Evolutionary conservation across 73 alveolate species (phyloP).

Genomic region (Paramecium bursaria): DNA sequence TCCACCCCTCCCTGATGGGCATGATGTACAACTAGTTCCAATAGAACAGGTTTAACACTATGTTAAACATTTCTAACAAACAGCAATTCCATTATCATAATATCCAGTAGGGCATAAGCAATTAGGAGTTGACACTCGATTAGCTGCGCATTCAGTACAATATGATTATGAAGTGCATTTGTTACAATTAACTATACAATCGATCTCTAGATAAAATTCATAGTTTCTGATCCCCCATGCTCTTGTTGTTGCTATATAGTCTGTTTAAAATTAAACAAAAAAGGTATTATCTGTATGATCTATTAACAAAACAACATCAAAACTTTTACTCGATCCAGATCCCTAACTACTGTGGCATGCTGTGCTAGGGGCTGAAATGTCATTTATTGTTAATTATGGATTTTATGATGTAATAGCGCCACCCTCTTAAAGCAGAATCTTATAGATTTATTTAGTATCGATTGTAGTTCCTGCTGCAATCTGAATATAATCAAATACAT

Average conservation of each 20-base stretch:
- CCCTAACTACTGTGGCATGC: background rate
- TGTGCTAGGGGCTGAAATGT: background rate
- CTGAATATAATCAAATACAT: background rate
- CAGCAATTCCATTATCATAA: slow-evolving; percentile 18
- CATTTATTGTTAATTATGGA: background rate
- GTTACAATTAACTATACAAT: background rate
- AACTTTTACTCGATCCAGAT: background rate
- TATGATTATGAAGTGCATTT: background rate
- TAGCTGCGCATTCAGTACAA: background rate
- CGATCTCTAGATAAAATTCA: background rate
- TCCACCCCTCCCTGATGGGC: background rate
- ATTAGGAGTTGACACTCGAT: background rate
- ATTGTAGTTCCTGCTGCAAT: background rate
- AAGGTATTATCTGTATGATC: background rate
- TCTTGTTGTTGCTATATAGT: background rate
- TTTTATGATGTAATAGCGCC: background rate
- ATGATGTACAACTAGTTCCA: slow-evolving; percentile 27
- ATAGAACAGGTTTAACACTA: slow-evolving; percentile 18
- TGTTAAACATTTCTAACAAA: background rate
- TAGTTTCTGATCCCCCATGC: background rate
- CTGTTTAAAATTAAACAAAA: background rate
- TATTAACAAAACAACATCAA: background rate
- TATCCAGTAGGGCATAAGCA: background rate
- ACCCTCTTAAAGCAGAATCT: background rate
- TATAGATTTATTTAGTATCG: background rate